A percentile compares a stretch with the other conserved stretches of the same genome.
phyloP scores from a whole-genome alignment of 805 yeast species.

The Metschnikowia vanudenii region DNA sequence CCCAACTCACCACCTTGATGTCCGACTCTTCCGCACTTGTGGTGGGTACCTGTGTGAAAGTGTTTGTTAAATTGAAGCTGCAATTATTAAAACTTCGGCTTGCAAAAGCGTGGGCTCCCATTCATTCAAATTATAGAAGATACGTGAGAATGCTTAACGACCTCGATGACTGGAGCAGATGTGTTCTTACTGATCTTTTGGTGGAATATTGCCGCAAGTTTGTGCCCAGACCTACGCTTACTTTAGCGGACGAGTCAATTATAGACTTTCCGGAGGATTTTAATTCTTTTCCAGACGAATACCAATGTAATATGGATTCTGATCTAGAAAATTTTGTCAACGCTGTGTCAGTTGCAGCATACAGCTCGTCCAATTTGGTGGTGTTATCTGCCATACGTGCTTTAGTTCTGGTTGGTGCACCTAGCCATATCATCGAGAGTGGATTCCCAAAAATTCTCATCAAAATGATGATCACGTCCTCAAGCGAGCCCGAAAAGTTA shows the following conservation, averaged over 20 bases:
- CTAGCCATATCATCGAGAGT: constrained; percentile 46
- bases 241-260: constrained; percentile 28
- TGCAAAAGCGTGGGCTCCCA: constrained; percentile 51
- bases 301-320: constrained; percentile 46
- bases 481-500: constrained; percentile 21
- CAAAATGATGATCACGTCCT: constrained; percentile 35
- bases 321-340: constrained; percentile 59
- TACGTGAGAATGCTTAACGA: constrained; percentile 47
- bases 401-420: constrained; percentile 56
- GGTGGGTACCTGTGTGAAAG: constrained; percentile 62
- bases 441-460: constrained; percentile 52
- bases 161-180: constrained; percentile 75
- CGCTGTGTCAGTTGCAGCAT: constrained; percentile 45
- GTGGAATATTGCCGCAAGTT: constrained; percentile 64
- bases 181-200: constrained; percentile 56
- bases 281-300: constrained; percentile 23
- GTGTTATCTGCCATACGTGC: constrained; percentile 60
- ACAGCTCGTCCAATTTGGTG: constrained; percentile 57
- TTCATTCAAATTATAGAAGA: constrained; percentile 70
- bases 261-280: constrained; percentile 41
- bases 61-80: constrained; percentile 47
- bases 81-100: constrained; percentile 8
- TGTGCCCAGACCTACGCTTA: constrained; percentile 52
- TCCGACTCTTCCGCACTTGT: constrained; percentile 68
- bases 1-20: constrained; percentile 51